phyloP scores from a whole-genome alignment of 768 basidiomycete genomes.

The Lactarius hengduanensis region DNA sequence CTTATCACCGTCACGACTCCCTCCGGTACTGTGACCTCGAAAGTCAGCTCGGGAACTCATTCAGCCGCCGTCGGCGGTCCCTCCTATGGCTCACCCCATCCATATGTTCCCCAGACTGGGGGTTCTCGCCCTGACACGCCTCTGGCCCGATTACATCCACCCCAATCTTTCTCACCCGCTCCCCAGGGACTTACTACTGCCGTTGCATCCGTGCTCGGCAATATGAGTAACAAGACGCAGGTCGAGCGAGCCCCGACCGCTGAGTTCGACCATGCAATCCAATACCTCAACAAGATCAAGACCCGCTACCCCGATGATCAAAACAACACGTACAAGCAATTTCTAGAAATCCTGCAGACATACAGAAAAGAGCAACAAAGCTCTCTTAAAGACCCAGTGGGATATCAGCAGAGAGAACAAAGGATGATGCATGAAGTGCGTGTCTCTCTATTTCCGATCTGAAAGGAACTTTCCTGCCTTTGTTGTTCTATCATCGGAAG shows the following conservation, averaged over 20 bases:
- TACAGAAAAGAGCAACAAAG: constrained; percentile 72
- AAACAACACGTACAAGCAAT: constrained; percentile 84
- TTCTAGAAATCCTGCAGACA: constrained; percentile 83
- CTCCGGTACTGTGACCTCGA: constrained; percentile 66
- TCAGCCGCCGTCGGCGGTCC: constrained; percentile 36
- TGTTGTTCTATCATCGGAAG: neutral
- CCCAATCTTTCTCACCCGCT: constrained; percentile 47
- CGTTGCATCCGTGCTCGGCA: constrained; percentile 28
- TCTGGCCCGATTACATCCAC: constrained; percentile 35
- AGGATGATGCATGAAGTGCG: constrained; percentile 69
- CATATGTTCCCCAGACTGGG: constrained; percentile 38
- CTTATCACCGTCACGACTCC: constrained; percentile 83
- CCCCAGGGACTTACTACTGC: constrained; percentile 21
- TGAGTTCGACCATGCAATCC: constrained; percentile 93
- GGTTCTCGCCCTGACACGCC: constrained; percentile 40
- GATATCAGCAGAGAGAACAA: constrained; percentile 39
- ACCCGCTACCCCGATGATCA: constrained; percentile 82
- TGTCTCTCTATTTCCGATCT: constrained; percentile 21
- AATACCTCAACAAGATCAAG: constrained; percentile 99
- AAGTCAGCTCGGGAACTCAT: constrained; percentile 44
- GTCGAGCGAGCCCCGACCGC: constrained; percentile 53
- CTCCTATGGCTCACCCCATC: constrained; percentile 31
- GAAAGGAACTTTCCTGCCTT: neutral
- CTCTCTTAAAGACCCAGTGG: constrained; percentile 41
- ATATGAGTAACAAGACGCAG: constrained; percentile 41